Conservation (phyloP, 179 eudicot species). For the Carnegiea gigantea region DNA sequence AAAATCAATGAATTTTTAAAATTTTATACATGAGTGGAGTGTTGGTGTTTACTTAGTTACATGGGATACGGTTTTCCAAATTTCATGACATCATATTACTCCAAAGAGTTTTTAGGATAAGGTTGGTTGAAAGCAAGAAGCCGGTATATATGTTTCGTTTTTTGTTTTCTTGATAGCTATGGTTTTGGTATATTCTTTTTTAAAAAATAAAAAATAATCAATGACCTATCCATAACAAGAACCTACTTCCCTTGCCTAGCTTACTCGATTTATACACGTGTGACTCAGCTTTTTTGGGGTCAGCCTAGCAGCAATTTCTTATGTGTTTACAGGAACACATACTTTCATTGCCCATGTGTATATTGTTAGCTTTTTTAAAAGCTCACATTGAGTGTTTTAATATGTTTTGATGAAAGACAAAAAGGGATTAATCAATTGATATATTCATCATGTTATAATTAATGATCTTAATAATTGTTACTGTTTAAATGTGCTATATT, state of each 20-base stretch:
- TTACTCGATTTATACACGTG: background rate
- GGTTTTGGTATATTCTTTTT: conserved; percentile 11
- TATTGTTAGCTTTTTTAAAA: too few species aligned
- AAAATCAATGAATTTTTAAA: too few species aligned
- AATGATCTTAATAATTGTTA: too few species aligned
- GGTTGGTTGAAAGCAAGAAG: conserved; percentile 17
- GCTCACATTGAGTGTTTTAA: too few species aligned
- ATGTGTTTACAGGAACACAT: too few species aligned
- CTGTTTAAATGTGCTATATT: too few species aligned
- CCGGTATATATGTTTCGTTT: background rate
- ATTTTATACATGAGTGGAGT: too few species aligned
- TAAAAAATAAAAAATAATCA: background rate
- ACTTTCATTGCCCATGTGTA: too few species aligned
- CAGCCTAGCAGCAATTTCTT: too few species aligned
- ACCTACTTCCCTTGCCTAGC: background rate
- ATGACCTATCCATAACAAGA: background rate
- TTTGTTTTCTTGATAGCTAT: conserved; percentile 9
- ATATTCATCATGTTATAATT: too few species aligned
- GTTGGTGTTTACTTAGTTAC: background rate
- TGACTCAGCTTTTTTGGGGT: background rate
- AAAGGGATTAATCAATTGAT: too few species aligned
- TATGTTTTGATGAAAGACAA: too few species aligned
- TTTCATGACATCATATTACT: background rate
- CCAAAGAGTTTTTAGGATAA: conserved; percentile 17
- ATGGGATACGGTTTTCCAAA: background rate